Base-by-base conservation (phyloP, 352 stramenopile genomes). In the Blastocystis sp. region DNA sequence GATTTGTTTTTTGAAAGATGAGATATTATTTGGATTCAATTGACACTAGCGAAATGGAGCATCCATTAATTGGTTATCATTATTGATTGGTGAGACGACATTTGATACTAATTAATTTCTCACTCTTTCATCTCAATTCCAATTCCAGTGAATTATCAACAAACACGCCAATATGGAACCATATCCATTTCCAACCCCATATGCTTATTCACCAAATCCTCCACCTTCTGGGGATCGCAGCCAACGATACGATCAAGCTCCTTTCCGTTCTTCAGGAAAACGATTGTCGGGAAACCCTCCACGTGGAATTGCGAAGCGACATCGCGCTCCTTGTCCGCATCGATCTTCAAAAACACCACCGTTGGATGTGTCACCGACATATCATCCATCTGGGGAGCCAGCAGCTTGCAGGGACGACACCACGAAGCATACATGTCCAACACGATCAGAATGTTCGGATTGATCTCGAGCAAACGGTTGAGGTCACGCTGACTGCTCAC, bases 291-390 rank as follows among this genome's bases (percentile, higher is more conserved):
- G 34, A 81, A 81, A 29, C 24, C 46, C 16, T 81, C 69, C 2
- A 81, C 44, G 4, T 64, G 24, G 48, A 63, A 81, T 24, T 34
- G 18, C 21, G 4, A 9, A 4, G 69, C 16, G 24, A 81, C 69
- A 16, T 59, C 69, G 8, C 51, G 21, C 21, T 24, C 46, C 36
- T 64, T 81, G 24, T 81, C 69, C 3, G 40, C 69, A 61, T 81
- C 69, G 21, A 81, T n/a, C 48, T 81, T 81, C 24, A 81, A 61
- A 29, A 81, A 81, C 16, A 81, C 63, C 24, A 81, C 69, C 14
- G 69, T 63, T 11, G 69, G 69, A 63, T 81, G 69, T 7, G 69
- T 49, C 6, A 65, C 69, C 11, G 40, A 63, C 36, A 81, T 32
- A 16, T 81, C 69, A 44, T 81, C 69, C 18, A 81, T 9, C 7